These are phyloP conservation scores for Hypoxylon intermedium DNA, from an alignment of 495 filamentous ascomycete genomes.

Conservation along the genomic window DNA sequence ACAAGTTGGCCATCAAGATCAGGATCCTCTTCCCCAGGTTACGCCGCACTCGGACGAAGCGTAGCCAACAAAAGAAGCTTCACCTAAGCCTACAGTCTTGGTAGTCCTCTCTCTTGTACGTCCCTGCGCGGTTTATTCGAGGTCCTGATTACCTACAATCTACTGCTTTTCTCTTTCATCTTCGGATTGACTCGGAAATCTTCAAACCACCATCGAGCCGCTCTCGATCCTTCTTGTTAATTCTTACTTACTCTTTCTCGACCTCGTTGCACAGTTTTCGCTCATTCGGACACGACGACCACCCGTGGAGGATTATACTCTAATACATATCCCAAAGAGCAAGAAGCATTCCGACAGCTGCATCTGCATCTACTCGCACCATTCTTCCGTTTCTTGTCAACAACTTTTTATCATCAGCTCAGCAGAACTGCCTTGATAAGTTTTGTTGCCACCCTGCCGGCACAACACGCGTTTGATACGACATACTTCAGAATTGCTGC, in stretches of 20 bases:
- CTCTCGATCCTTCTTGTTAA: conserved; percentile 25
- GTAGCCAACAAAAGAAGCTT: conserved; percentile 36
- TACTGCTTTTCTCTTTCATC: conserved; percentile 10
- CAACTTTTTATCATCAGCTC: conserved; percentile 35
- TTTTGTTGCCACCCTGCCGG: conserved; percentile 32
- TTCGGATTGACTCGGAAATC: conserved; percentile 18
- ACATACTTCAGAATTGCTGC: conserved; percentile 38
- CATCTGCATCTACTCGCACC: conserved; percentile 30
- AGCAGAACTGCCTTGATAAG: conserved; percentile 30
- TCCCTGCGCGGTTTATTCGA: conserved; percentile 25
- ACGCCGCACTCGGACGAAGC: conserved; percentile 35
- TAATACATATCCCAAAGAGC: conserved; percentile 34
- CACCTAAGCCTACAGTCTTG: background rate
- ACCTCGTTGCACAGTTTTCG: conserved; percentile 39
- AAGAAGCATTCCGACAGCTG: conserved; percentile 21
- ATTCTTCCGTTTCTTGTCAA: conserved; percentile 44
- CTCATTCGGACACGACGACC: conserved; percentile 39
- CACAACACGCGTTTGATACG: conserved; percentile 44
- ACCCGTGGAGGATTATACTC: conserved; percentile 19
- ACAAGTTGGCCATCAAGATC: conserved; percentile 18
- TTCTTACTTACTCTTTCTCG: conserved; percentile 49
- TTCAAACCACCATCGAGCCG: conserved; percentile 4
- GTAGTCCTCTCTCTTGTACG: conserved; percentile 5
- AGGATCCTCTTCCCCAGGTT: conserved; percentile 8
- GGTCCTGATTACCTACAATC: conserved; percentile 9